Evolutionary conservation across 176 grass and related monocot genomes (phyloP).

Genomic region (Zoysia pacifica): DNA sequence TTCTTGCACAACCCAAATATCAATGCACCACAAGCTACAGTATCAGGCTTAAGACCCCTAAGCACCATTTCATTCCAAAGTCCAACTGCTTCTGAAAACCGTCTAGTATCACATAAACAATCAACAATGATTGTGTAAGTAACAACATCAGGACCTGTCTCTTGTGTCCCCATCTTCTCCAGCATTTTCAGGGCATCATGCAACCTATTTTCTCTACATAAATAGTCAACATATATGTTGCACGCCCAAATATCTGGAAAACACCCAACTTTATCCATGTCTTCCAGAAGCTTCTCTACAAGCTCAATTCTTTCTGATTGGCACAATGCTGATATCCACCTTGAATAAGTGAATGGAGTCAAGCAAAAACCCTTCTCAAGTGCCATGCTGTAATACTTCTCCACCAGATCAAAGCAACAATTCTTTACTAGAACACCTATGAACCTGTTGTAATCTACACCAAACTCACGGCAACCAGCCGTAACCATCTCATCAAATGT

Average conservation of each 20-base stretch:
- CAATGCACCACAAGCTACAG: conserved; percentile 58
- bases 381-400: conserved; percentile 60
- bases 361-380: conserved; percentile 57
- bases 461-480: conserved; percentile 64
- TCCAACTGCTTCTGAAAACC: conserved; percentile 49
- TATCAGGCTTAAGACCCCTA: conserved; percentile 53
- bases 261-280: conserved; percentile 65
- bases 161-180: conserved; percentile 49
- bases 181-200: conserved; percentile 61
- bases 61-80: conserved; percentile 69
- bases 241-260: conserved; percentile 77
- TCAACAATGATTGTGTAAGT: conserved; percentile 60
- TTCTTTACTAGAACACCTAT: conserved; percentile 66
- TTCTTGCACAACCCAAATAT: conserved; percentile 65
- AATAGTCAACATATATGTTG: conserved; percentile 72
- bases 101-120: conserved; percentile 52
- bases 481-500: conserved; percentile 78
- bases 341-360: conserved; percentile 76
- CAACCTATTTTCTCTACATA: conserved; percentile 58
- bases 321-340: conserved; percentile 69
- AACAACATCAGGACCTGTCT: conserved; percentile 61
- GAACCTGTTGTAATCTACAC: conserved; percentile 68
- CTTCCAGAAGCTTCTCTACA: conserved; percentile 55
- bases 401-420: conserved; percentile 65
- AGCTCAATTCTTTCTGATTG: conserved; percentile 52